Evolutionary conservation across 1,284 basidiomycete species (phyloP), one percentile per base, ranked within the genome.

Genomic region (Apiotrichum gamsii): DNA sequence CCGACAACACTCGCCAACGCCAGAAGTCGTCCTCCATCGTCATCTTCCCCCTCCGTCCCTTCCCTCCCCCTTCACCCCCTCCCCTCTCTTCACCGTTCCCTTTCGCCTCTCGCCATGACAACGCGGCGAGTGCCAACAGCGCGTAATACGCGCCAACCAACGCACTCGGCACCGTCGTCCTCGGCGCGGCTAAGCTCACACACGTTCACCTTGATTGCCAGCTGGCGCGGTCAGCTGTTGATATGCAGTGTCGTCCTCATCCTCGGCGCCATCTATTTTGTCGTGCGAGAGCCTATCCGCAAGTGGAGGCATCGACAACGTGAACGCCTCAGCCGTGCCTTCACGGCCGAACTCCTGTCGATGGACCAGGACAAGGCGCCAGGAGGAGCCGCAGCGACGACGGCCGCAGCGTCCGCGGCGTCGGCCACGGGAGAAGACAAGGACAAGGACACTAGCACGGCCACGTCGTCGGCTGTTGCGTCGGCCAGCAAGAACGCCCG

Each of bases 181-280:
- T 30, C 47, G 35, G 14, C 14, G 16, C 57, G 58, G 20, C 52
- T 68, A 5, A 58, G 59, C 32, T 53, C 60, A 20, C 59, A 59
- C 18, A 65, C 67, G 5, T 57, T 67, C 39, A 61, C 66, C 6
- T 62, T 62, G 44, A 55, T 70, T 37, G 66, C 65, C 4, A 66
- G 60, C 37, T 70, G 68, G 68, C 60, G 63, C n/a, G 68, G 68
- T 11, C 68, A 70, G 48, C 56, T 70, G n/a, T 45, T 68, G 24
- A 62, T 69, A 18, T 66, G 65, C 52, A 60, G 56, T 29, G 52
- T 65, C n/a, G 59, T 64, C n/a, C 52, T 69, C 24, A 47, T 60
- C 36, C 34, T 70, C 30, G 66, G 66, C 13, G 61, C 60, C 19
- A 53, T 67, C 39, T 69, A 65, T 53, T 68, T 67, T 50, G 59